Percentiles rank a stretch among this genome's conserved stretches.
Evolutionary conservation across 768 basidiomycete genomes (phyloP).

Genomic region (Chlorophyllum brunneum): DNA sequence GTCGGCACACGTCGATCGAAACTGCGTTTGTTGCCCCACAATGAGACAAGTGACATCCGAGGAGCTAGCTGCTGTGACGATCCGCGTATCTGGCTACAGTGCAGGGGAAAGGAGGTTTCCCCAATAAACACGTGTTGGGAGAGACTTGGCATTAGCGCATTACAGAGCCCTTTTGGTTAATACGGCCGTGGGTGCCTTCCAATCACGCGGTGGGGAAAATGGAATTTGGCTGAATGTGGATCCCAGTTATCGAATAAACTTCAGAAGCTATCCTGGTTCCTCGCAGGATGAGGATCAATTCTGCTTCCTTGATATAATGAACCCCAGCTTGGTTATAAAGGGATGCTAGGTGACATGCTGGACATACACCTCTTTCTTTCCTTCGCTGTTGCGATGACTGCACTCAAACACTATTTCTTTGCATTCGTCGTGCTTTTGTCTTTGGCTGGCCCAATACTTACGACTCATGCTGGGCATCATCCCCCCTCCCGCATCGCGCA

Average conservation of each 20-base stretch:
- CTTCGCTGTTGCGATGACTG: constrained; percentile 14
- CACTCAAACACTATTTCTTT: constrained; percentile 9
- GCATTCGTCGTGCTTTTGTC: constrained; percentile 17
- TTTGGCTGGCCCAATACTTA: constrained; percentile 16
- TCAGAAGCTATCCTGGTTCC: constrained; percentile 1
- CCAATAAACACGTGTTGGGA: neutral
- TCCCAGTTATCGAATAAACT: constrained; percentile 4
- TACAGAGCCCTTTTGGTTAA: neutral
- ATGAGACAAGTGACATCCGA: constrained; percentile 15
- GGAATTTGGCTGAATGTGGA: constrained; percentile 7
- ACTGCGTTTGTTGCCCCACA: neutral
- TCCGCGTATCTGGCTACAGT: constrained; percentile 23
- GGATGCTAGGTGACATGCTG: constrained; percentile 3
- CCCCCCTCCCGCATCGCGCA: neutral
- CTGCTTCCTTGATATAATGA: constrained; percentile 4
- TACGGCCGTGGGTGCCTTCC: neutral
- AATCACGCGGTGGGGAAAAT: neutral
- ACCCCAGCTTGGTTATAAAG: neutral
- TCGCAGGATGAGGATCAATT: constrained; percentile 4
- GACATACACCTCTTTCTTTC: constrained; percentile 7
- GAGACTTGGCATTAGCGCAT: neutral
- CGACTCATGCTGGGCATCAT: constrained; percentile 15
- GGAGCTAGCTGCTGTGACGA: constrained; percentile 19
- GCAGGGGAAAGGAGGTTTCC: neutral
- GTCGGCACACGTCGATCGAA: neutral